These are phyloP conservation scores for Debaryomyces nepalensis DNA, from an alignment of 1,139 yeast genomes.

Conservation along the genomic window DNA sequence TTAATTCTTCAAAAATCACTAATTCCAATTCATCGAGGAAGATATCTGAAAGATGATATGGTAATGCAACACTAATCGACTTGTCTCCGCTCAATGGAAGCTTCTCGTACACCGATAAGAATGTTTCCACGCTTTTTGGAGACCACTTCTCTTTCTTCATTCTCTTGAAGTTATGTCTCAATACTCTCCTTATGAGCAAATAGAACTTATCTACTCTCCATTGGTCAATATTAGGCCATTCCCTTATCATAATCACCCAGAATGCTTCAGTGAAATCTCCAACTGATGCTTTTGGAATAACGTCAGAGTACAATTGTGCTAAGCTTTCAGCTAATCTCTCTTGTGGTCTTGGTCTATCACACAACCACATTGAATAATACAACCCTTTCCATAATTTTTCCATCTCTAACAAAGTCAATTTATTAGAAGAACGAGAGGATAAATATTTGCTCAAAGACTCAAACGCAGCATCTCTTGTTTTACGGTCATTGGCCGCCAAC, in stretches of 20 bases:
- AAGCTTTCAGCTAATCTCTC: constrained; percentile 78
- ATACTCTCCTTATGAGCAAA: constrained; percentile 75
- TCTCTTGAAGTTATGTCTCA: constrained; percentile 66
- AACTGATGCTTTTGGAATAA: constrained; percentile 46
- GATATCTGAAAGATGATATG: constrained; percentile 85
- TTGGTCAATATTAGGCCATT: constrained; percentile 86
- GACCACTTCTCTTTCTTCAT: constrained; percentile 64
- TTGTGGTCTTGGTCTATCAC: constrained; percentile 92
- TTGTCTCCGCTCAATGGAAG: constrained; percentile 61
- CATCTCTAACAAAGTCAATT: constrained; percentile 52
- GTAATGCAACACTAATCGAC: constrained; percentile 72
- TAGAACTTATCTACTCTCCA: constrained; percentile 88
- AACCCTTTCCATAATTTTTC: constrained; percentile 94
- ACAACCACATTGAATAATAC: constrained; percentile 93
- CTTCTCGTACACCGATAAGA: constrained; percentile 45
- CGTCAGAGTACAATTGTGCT: constrained; percentile 61
- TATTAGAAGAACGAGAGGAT: constrained; percentile 36
- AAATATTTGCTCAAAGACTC: constrained; percentile 67
- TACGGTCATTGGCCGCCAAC: constrained; percentile 80
- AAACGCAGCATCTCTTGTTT: constrained; percentile 76
- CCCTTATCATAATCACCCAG: constrained; percentile 78
- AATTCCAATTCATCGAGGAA: constrained; percentile 82
- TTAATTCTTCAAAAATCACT: constrained; percentile 54
- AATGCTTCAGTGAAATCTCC: constrained; percentile 70
- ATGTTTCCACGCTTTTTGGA: constrained; percentile 48